phyloP scores from a whole-genome alignment of 495 filamentous ascomycete genomes.

The Daldinia vernicosa region DNA sequence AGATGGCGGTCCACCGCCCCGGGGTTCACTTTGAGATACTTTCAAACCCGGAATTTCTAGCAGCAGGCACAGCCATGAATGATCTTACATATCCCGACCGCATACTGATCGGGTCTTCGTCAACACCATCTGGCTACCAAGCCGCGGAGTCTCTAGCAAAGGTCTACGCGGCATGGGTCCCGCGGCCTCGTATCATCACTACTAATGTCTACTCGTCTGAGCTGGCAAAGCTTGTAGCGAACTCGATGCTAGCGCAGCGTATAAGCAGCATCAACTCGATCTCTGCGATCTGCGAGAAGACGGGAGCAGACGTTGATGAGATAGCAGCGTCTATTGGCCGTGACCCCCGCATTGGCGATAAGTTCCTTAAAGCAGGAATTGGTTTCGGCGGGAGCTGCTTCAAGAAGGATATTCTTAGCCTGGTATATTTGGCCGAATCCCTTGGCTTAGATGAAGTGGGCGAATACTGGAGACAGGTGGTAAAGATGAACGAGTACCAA shows the following conservation, averaged over 20 bases:
- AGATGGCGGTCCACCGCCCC: slow-evolving; percentile 62
- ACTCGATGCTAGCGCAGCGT: slow-evolving; percentile 82
- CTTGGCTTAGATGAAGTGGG: slow-evolving; percentile 76
- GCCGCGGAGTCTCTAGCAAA: slow-evolving; percentile 70
- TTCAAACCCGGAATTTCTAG: slow-evolving; percentile 85
- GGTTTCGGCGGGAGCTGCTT: slow-evolving; percentile 88
- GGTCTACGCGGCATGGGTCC: slow-evolving; percentile 79
- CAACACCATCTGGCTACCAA: slow-evolving; percentile 61
- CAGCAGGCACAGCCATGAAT: slow-evolving; percentile 78
- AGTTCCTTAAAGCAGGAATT: slow-evolving; percentile 79
- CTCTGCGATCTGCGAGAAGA: slow-evolving; percentile 79
- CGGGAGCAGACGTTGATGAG: slow-evolving; percentile 79
- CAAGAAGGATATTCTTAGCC: slow-evolving; percentile 80
- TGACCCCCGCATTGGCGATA: slow-evolving; percentile 74
- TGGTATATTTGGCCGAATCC: slow-evolving; percentile 77
- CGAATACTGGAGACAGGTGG: slow-evolving; percentile 77
- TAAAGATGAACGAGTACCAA: slow-evolving; percentile 81
- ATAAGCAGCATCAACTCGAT: slow-evolving; percentile 87
- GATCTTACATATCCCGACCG: slow-evolving; percentile 79
- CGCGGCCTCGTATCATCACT: slow-evolving; percentile 69
- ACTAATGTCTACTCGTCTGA: slow-evolving; percentile 84
- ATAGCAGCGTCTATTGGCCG: slow-evolving; percentile 74
- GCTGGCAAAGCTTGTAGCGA: slow-evolving; percentile 80
- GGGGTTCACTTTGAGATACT: slow-evolving; percentile 76
- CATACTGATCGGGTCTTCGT: slow-evolving; percentile 76